Conservation (phyloP, 345 rosid genomes). For the Hibiscus mutabilis region DNA sequence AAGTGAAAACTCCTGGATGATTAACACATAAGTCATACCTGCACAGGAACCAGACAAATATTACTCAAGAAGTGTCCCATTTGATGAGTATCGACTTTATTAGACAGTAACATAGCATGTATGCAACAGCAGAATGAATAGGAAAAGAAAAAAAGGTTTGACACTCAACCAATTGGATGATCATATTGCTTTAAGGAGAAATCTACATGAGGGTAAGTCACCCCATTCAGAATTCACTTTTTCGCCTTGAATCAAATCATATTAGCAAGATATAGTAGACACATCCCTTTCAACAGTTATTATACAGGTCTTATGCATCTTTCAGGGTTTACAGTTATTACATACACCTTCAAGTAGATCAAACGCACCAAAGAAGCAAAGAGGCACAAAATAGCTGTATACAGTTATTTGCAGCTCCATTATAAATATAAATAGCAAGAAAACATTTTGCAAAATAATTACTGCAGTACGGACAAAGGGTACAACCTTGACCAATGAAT, state of each 20-base stretch:
- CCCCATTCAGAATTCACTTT: no score
- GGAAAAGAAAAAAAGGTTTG: no score
- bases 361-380: neutral
- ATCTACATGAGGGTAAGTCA: neutral
- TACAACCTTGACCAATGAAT: neutral
- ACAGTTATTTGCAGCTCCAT: neutral
- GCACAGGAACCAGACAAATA: no score
- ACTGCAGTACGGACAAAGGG: neutral
- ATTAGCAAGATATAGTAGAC: neutral
- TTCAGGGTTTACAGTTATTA: neutral
- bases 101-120: neutral
- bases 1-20: slow-evolving; percentile 4
- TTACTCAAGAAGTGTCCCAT: neutral
- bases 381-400: neutral
- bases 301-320: neutral
- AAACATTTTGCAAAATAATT: neutral
- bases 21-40: slow-evolving; percentile 16
- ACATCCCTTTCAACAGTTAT: neutral
- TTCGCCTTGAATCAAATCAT: no score
- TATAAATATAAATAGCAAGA: neutral
- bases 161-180: neutral
- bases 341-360: neutral
- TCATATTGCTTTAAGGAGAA: neutral
- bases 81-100: neutral
- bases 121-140: neutral